These are phyloP conservation scores for Pichia sp. DNA, from an alignment of 1,139 yeast genomes.

Conservation along the genomic window DNA sequence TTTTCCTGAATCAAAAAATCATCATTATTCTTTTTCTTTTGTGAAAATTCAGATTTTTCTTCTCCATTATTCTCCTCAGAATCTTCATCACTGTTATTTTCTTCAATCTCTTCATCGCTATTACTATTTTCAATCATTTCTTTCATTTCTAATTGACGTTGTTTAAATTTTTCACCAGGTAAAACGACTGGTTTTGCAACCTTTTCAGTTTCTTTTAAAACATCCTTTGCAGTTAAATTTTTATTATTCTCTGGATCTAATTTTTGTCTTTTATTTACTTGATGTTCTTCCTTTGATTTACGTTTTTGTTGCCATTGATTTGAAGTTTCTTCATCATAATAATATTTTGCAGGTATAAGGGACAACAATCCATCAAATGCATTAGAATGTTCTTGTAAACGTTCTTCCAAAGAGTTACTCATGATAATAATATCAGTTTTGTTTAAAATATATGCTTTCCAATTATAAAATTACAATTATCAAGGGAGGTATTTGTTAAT, in stretches of 20 bases:
- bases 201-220: conserved; percentile 49
- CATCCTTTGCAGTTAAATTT: conserved; percentile 63
- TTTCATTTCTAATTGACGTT: conserved; percentile 12
- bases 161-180: conserved; percentile 36
- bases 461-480: too few species aligned
- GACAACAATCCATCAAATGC: conserved; percentile 90
- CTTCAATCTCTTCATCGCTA: conserved; percentile 12
- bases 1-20: conserved; percentile 35
- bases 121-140: conserved; percentile 15
- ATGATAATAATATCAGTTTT: conserved; percentile 7
- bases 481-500: too few species aligned
- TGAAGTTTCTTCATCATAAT: conserved; percentile 68
- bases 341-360: conserved; percentile 88
- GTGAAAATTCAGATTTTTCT: conserved; percentile 14
- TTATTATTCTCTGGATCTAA: conserved; percentile 61
- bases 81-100: conserved; percentile 12
- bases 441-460: too few species aligned
- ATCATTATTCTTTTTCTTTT: conserved; percentile 6
- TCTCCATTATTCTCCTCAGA: conserved; percentile 16
- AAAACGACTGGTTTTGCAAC: conserved; percentile 53
- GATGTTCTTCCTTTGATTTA: conserved; percentile 60
- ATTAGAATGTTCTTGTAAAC: conserved; percentile 74
- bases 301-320: conserved; percentile 84
- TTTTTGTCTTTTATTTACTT: conserved; percentile 59
- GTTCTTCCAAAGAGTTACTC: conserved; percentile 57